phyloP scores from a whole-genome alignment of 2,329 filamentous ascomycete genomes.

The Stagonosporopsis cucurbitacearum region DNA sequence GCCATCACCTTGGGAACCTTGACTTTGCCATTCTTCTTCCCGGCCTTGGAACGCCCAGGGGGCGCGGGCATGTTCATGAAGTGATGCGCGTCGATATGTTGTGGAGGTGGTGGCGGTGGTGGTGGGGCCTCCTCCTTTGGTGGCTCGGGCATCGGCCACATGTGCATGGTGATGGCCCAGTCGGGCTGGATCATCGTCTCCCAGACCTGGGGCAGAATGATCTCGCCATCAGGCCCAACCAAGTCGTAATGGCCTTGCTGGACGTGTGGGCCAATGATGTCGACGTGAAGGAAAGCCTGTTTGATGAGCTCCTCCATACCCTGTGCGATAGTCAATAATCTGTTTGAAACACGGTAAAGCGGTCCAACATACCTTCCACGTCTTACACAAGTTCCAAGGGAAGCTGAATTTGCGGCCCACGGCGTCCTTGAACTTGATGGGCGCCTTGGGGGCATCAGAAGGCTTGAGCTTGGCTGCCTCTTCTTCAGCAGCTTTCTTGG shows the following conservation, averaged over 20 bases:
- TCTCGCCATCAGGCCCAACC: conserved; percentile 56
- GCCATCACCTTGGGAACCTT: conserved; percentile 4
- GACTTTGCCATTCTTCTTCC: conserved; percentile 14
- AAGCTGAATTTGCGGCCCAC: conserved; percentile 41
- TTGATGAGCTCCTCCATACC: conserved; percentile 59
- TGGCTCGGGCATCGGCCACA: conserved; percentile 56
- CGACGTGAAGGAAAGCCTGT: conserved; percentile 57
- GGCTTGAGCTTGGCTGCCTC: conserved; percentile 51
- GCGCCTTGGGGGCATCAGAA: conserved; percentile 57
- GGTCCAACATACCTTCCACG: conserved; percentile 54
- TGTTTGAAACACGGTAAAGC: conserved; percentile 60
- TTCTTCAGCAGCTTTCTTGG: conserved; percentile 56
- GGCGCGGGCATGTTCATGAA: conserved; percentile 2
- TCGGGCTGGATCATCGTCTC: conserved; percentile 57
- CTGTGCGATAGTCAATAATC: conserved; percentile 63
- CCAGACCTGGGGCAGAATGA: conserved; percentile 58
- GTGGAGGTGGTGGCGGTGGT: conserved; percentile 18
- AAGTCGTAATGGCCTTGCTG: conserved; percentile 57
- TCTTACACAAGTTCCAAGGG: conserved; percentile 37
- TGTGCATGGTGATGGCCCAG: conserved; percentile 58
- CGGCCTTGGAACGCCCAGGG: background rate
- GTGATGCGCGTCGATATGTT: conserved; percentile 13
- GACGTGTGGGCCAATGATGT: conserved; percentile 55
- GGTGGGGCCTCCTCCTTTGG: conserved; percentile 17
- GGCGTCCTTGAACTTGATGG: conserved; percentile 43